Evolutionary conservation across 495 filamentous ascomycete genomes (phyloP).

Genomic region (Staphylotrichum longicolle): DNA sequence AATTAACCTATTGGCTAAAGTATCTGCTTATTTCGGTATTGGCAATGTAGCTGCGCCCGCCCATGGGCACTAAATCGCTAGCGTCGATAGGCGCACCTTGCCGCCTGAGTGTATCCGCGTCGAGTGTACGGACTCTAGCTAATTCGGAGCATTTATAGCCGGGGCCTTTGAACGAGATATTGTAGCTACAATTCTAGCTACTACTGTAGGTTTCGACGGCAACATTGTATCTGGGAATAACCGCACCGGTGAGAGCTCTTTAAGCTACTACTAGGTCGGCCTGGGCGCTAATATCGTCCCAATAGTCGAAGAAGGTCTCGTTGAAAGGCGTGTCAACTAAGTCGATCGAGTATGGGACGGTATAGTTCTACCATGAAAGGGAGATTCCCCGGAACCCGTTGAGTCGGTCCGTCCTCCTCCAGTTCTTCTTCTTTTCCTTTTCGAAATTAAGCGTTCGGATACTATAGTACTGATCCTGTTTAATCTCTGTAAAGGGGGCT

Average conservation of each 20-base stretch:
- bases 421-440: conserved; percentile 28
- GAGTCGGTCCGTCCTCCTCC: conserved; percentile 24
- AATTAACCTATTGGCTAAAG: too few relatives aligned
- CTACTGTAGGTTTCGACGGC: conserved; percentile 28
- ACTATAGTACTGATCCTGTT: conserved; percentile 14
- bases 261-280: conserved; percentile 12
- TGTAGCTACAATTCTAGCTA: conserved; percentile 37
- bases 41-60: conserved; percentile 27
- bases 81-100: conserved; percentile 28
- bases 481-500: conserved; percentile 18
- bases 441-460: conserved; percentile 36
- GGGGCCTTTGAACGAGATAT: conserved; percentile 26
- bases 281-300: conserved; percentile 23
- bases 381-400: conserved; percentile 23
- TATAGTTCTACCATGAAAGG: conserved; percentile 28
- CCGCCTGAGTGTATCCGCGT: too few relatives aligned
- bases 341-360: conserved; percentile 15
- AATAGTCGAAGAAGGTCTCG: conserved; percentile 35
- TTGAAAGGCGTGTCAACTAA: conserved; percentile 22
- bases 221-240: conserved; percentile 23
- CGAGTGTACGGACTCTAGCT: too few relatives aligned
- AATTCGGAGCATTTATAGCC: conserved; percentile 32
- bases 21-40: conserved; percentile 11
- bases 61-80: conserved; percentile 24
- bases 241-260: conserved; percentile 18